These are phyloP conservation scores for Cordyceps tenuipes DNA, from an alignment of 2,329 filamentous ascomycete species.

Conservation along the genomic window DNA sequence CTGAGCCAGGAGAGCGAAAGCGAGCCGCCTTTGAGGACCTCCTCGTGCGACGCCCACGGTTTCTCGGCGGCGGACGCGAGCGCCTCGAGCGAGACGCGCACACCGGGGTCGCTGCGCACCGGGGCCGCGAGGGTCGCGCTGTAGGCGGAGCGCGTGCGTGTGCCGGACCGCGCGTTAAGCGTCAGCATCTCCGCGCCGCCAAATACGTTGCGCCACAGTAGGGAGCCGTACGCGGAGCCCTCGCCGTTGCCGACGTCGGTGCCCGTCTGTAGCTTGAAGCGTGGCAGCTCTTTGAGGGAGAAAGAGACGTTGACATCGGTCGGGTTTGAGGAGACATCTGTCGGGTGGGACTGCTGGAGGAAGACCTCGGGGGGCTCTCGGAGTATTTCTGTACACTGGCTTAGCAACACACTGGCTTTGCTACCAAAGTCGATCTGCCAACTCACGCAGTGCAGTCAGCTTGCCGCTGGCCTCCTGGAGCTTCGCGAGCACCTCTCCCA, in stretches of 20 bases:
- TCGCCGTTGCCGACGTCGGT: conserved; percentile 92
- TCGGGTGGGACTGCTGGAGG: conserved; percentile 65
- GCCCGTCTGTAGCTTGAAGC: conserved; percentile 83
- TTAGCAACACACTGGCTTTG: conserved; percentile 15
- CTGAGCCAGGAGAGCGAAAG: conserved; percentile 70
- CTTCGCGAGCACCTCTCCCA: conserved; percentile 69
- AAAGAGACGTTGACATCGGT: conserved; percentile 80
- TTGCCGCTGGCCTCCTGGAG: conserved; percentile 64
- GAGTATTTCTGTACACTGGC: conserved; percentile 61
- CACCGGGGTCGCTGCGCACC: conserved; percentile 73
- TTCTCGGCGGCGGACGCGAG: conserved; percentile 81
- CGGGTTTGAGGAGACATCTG: conserved; percentile 59
- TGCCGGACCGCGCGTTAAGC: conserved; percentile 80
- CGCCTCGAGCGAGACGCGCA: conserved; percentile 69
- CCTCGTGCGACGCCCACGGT: conserved; percentile 89
- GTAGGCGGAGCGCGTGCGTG: conserved; percentile 84
- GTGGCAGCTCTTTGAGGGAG: conserved; percentile 71
- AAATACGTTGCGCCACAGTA: conserved; percentile 84
- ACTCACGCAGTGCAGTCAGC: conserved; percentile 70
- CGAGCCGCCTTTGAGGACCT: conserved; percentile 70
- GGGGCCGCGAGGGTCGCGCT: conserved; percentile 79
- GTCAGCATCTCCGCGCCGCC: conserved; percentile 87
- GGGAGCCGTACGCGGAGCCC: conserved; percentile 84
- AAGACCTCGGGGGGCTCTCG: conserved; percentile 74
- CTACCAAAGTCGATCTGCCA: background rate